These are phyloP conservation scores for Candida sanyaensis DNA, from an alignment of 1,139 yeast species.

Conservation along the genomic window DNA sequence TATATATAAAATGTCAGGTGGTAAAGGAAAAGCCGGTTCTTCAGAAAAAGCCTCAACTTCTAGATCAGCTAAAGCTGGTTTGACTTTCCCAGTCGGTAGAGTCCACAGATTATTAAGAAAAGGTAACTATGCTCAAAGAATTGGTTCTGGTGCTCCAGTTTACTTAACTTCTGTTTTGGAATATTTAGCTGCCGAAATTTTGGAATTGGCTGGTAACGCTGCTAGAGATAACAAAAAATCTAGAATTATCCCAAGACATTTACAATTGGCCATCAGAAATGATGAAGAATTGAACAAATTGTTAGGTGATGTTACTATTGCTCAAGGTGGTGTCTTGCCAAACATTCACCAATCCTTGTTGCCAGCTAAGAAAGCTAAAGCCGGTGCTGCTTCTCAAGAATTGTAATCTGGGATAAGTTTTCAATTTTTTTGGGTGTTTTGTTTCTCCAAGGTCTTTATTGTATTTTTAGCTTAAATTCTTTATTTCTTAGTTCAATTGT, in stretches of 20 bases:
- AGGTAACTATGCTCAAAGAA: constrained; percentile 59
- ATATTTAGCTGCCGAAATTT: constrained; percentile 56
- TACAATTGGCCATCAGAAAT: constrained; percentile 56
- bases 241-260: constrained; percentile 57
- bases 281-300: constrained; percentile 56
- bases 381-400: constrained; percentile 81
- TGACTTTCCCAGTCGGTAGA: constrained; percentile 59
- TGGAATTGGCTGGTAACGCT: constrained; percentile 60
- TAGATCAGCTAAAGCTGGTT: constrained; percentile 56
- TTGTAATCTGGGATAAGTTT: constrained; percentile 42
- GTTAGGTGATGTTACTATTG: constrained; percentile 91
- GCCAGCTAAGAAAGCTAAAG: constrained; percentile 88
- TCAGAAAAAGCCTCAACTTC: constrained; percentile 55
- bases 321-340: constrained; percentile 98
- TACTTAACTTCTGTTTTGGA: constrained; percentile 55
- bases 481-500: constrained; percentile 6
- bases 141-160: constrained; percentile 58
- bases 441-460: constrained; percentile 10
- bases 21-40: constrained; percentile 57
- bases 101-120: constrained; percentile 57
- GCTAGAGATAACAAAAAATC: constrained; percentile 59
- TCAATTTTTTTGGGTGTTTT: not conserved
- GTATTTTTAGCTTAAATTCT: constrained; percentile 5
- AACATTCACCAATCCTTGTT: constrained; percentile 94
- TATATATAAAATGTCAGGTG: constrained; percentile 46